Evolutionary conservation across 257 asterid species (phyloP), one percentile per base, ranked within the genome.

Genomic region (Leptodermis oblonga): DNA sequence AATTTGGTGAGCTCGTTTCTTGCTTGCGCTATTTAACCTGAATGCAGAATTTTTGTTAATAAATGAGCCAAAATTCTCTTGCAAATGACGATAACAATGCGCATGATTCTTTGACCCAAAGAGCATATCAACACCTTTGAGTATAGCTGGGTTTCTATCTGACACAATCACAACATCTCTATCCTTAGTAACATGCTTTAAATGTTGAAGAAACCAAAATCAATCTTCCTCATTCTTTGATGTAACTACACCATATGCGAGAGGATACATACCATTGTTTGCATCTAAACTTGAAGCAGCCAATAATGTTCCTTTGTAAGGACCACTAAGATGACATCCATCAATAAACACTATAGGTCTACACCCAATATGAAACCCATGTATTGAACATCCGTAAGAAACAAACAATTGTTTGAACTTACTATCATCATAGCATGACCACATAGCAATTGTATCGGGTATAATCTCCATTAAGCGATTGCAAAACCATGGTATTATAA

Each of bases 271-370:
- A 10, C 13, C 28, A 9, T 52, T 52, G 0, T 23, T 5, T 4
- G 13, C 28, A 52, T 52, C 53, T 46, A 46, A 46, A 13, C n/a
- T 5, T 5, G 22, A 46, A 46, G 53, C 18, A 46, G 6, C 53
- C 18, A 12, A 46, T 1, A 46, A 12, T 0, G 53, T 46, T 3
- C 53, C 53, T 46, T 46, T 46, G n/a, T n/a, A n/a, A n/a, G n/a
- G n/a, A n/a, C n/a, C n/a, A n/a, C n/a, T 46, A 13, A 46, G 53
- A 46, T 46, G 59, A 22, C 59, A 52, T 52, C 59, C 59, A 52
- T 52, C 59, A 52, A 52, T 52, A 25, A 52, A 52, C 8, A 52
- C 28, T 13, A 52, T 52, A 52, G 59, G 59, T 22, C 14, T n/a
- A 52, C 59, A 20, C 28, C 59, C 28, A 52, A 7, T 11, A 52